Conservation (phyloP, 441 rosid genomes). For the Croton laevigatus region DNA sequence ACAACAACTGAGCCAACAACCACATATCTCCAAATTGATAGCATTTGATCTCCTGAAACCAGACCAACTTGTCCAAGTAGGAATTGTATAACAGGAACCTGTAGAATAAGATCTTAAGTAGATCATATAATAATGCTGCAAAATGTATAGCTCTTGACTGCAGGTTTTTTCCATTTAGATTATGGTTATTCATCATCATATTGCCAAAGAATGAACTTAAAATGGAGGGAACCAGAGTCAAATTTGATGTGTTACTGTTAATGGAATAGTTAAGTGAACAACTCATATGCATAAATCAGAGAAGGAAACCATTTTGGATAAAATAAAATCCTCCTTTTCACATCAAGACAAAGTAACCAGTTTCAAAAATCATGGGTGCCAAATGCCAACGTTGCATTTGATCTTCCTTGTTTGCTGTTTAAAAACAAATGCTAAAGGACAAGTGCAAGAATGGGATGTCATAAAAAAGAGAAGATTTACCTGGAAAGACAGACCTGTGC, state of each 20-base stretch:
- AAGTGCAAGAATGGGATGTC: neutral
- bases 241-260: neutral
- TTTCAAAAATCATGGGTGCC: neutral
- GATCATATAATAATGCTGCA: neutral
- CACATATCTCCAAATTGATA: conserved; percentile 94
- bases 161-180: neutral
- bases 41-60: conserved; percentile 91
- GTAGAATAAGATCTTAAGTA: conserved; percentile 20
- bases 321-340: neutral
- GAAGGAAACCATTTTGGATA: neutral
- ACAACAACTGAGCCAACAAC: conserved; percentile 91
- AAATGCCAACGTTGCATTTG: too few species aligned
- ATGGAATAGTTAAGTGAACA: neutral
- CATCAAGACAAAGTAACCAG: neutral
- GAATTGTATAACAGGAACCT: conserved; percentile 96
- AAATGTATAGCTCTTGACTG: neutral
- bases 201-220: neutral
- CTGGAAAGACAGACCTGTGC: conserved; percentile 98
- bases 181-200: neutral
- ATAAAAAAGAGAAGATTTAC: conserved; percentile 30
- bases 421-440: neutral
- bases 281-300: neutral
- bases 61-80: conserved; percentile 87
- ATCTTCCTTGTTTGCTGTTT: neutral
- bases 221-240: neutral